Evolutionary conservation across 2,329 filamentous ascomycete species (phyloP).

Genomic region (Trichoderma oligosporum): DNA sequence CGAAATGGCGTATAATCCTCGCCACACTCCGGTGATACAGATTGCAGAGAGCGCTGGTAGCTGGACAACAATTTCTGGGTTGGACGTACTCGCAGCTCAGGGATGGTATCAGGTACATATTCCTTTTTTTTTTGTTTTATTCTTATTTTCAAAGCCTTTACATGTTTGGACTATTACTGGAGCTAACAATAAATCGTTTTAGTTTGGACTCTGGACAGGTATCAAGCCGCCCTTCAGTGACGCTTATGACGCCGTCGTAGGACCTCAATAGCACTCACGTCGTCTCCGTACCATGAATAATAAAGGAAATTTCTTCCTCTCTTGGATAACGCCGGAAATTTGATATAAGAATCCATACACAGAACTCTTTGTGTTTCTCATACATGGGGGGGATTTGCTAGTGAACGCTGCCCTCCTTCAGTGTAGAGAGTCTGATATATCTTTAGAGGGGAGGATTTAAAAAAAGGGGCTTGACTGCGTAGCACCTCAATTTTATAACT

Average conservation of each 20-base stretch:
- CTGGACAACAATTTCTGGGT: constrained; percentile 80
- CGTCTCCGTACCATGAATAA: too few species aligned
- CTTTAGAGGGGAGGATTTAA: too few species aligned
- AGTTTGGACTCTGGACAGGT: constrained; percentile 82
- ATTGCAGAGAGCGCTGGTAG: constrained; percentile 67
- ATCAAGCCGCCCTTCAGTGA: constrained; percentile 70
- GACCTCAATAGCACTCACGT: too few species aligned
- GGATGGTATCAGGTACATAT: constrained; percentile 75
- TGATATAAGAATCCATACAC: too few species aligned
- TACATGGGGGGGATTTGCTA: too few species aligned
- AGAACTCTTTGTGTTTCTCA: too few species aligned
- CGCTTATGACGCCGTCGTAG: constrained; percentile 57
- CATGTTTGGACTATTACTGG: constrained; percentile 22
- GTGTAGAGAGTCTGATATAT: too few species aligned
- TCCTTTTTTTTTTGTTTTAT: neutral
- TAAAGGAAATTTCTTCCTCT: too few species aligned
- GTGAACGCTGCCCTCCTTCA: too few species aligned
- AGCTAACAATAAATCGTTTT: neutral
- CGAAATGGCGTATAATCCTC: constrained; percentile 96
- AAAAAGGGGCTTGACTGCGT: too few species aligned
- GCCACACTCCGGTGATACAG: constrained; percentile 77
- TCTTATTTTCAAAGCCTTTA: neutral
- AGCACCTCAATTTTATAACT: too few species aligned
- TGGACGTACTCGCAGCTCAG: constrained; percentile 87
- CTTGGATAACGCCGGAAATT: neutral